These are phyloP conservation scores for Wickerhamiella slavikovae DNA, from an alignment of 805 yeast genomes.

Conservation along the genomic window DNA sequence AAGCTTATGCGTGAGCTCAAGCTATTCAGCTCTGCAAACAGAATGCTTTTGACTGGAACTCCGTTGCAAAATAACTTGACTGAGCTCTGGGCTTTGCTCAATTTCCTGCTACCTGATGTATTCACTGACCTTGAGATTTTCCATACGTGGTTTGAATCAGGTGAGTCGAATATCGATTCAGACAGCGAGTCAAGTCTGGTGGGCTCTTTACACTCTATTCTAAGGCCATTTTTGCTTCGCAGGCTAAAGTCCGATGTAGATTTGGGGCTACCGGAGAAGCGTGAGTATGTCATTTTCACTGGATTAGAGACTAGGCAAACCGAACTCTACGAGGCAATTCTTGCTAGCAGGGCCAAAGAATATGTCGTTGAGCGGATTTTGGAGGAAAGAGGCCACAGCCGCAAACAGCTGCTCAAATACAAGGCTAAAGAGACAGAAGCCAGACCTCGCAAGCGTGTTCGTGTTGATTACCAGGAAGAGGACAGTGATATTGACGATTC, in stretches of 20 bases:
- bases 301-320: slow-evolving; percentile 44
- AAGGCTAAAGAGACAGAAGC: background rate
- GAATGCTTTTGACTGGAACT: slow-evolving; percentile 82
- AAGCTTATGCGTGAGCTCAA: slow-evolving; percentile 53
- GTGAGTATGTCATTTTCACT: slow-evolving; percentile 69
- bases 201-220: slow-evolving; percentile 61
- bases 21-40: slow-evolving; percentile 34
- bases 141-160: slow-evolving; percentile 77
- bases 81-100: slow-evolving; percentile 81
- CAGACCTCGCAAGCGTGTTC: background rate
- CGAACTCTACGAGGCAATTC: slow-evolving; percentile 31
- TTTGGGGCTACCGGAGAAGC: slow-evolving; percentile 57
- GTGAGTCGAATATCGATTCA: slow-evolving; percentile 32
- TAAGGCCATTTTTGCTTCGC: slow-evolving; percentile 72
- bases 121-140: slow-evolving; percentile 77
- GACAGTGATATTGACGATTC: background rate
- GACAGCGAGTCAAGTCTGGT: slow-evolving; percentile 43
- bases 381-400: slow-evolving; percentile 5
- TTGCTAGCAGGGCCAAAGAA: slow-evolving; percentile 21
- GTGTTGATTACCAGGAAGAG: background rate
- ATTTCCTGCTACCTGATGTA: slow-evolving; percentile 81
- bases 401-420: background rate
- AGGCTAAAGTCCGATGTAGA: slow-evolving; percentile 61
- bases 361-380: slow-evolving; percentile 14
- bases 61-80: slow-evolving; percentile 81